Evolutionary conservation across 306 rosid species (phyloP), one percentile per base, ranked within the genome.

Genomic region (Dryas alaskensis): DNA sequence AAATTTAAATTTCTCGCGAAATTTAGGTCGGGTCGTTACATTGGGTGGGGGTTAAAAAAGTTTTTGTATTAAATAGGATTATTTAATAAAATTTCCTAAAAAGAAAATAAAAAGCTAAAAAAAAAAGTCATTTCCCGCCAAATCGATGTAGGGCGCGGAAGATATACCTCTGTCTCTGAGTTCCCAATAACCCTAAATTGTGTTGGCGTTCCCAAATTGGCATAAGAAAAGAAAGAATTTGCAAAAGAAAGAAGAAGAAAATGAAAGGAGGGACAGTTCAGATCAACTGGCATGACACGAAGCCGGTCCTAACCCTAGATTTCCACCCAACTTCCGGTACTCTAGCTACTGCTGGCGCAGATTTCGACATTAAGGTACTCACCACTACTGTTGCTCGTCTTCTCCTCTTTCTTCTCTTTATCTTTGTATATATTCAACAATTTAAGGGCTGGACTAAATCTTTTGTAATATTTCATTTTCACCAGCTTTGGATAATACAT

Each of bases 301-400:
- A 91, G 78, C 96, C 97, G 5, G 88, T 92, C 12, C 81, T 94
- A 63, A 81, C 96, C 82, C 90, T 92, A 14, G 98, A 94, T 75
- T 91, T 92, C 72, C 92, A 92, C 69, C 95, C 96, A 7, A 73
- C 71, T 76, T 83, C 96, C 47, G 66, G 85, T 76, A 86, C 86
- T 60, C 91, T 94, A 19, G 98, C 98, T 74, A 92, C 98, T 50
- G 98, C 90, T 70, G 98, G 98, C 80, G 97, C 98, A 73, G 98
- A 94, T 82, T 92, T 81, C 82, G 99, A 88, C 80, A 92, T 94
- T 87, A 91, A 94, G 98, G 97, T 92, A 37, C 58, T 4, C 62
- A 0, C 53, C 11, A 12, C 11, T 60, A 11, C 65, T 67, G 7
- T 12, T 14, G 54, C 50, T 8, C 44, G 46, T 44, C 48, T 31